Evolutionary conservation across 805 yeast species (phyloP).

Genomic region (Schwanniomyces polymorphus): DNA sequence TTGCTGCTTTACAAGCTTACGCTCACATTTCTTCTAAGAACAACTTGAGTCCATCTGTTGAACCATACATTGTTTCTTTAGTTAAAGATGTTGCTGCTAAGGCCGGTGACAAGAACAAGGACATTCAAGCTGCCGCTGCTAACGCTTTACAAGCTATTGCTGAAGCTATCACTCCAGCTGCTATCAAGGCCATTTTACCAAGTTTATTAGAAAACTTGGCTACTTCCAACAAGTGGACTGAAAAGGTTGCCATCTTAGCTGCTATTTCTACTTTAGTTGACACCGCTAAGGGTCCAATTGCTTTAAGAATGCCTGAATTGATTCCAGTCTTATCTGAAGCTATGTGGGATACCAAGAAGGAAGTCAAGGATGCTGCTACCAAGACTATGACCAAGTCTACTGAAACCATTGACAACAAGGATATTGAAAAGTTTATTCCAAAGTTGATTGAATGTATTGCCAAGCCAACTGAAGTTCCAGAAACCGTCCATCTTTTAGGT

Average conservation of each 20-base stretch:
- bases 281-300: slow-evolving; percentile 92
- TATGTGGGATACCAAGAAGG: slow-evolving; percentile 99
- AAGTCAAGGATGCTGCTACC: slow-evolving; percentile 95
- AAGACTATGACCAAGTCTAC: slow-evolving; percentile 95
- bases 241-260: slow-evolving; percentile 87
- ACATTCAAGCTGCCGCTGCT: slow-evolving; percentile 70
- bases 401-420: slow-evolving; percentile 98
- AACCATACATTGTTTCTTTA: slow-evolving; percentile 88
- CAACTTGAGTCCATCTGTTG: slow-evolving; percentile 86
- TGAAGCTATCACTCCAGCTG: slow-evolving; percentile 83
- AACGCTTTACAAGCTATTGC: slow-evolving; percentile 78
- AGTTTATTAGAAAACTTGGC: slow-evolving; percentile 67
- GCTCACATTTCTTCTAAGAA: slow-evolving; percentile 79
- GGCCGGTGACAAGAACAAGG: slow-evolving; percentile 89
- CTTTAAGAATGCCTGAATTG: slow-evolving; percentile 99
- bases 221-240: slow-evolving; percentile 92
- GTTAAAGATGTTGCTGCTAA: slow-evolving; percentile 68
- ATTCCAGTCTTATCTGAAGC: slow-evolving; percentile 98
- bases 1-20: slow-evolving; percentile 83
- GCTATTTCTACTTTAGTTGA: slow-evolving; percentile 87
- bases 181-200: slow-evolving; percentile 90
- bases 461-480: slow-evolving; percentile 95
- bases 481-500: slow-evolving; percentile 98
- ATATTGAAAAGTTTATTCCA: slow-evolving; percentile 99
- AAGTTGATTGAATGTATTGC: slow-evolving; percentile 96